phyloP scores from a whole-genome alignment of 192 early-diverging fungal species.

The Coemansia biformis region DNA sequence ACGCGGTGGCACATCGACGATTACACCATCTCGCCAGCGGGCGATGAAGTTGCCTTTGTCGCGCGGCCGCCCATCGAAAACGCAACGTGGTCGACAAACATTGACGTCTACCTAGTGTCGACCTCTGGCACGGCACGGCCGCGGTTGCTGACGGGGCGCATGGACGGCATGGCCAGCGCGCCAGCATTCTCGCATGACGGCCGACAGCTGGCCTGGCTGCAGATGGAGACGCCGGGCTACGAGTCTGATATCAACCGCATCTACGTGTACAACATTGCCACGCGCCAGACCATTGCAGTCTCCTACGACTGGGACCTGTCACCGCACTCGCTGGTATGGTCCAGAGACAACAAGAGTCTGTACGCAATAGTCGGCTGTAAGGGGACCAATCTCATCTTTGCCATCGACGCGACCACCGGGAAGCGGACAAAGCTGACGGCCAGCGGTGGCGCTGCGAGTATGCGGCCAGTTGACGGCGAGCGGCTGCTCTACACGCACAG shows the following conservation, averaged over 20 bases:
- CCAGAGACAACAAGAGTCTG: constrained; percentile 52
- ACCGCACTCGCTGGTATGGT: constrained; percentile 56
- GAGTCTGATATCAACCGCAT: constrained; percentile 72
- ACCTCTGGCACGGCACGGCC: constrained; percentile 34
- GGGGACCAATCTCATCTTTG: constrained; percentile 50
- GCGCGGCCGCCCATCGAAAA: constrained; percentile 51
- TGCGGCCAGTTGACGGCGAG: constrained; percentile 15
- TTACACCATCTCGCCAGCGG: constrained; percentile 59
- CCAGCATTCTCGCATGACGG: constrained; percentile 66
- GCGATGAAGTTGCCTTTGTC: constrained; percentile 59
- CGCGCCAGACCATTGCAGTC: constrained; percentile 22
- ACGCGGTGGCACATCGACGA: constrained; percentile 51
- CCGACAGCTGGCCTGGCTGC: constrained; percentile 63
- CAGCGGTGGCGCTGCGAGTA: constrained; percentile 12
- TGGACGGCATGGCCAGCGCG: constrained; percentile 52
- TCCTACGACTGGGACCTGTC: constrained; percentile 54
- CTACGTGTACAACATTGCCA: constrained; percentile 40
- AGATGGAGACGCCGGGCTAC: constrained; percentile 69
- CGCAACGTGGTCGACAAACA: constrained; percentile 67
- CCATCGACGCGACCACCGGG: constrained; percentile 31
- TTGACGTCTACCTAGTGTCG: constrained; percentile 60
- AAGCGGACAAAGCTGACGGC: constrained; percentile 31
- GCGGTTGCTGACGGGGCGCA: constrained; percentile 51
- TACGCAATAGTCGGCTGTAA: constrained; percentile 56
- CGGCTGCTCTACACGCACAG: constrained; percentile 44